Percentiles rank a stretch among this genome's conserved stretches.
Conservation (phyloP, 1,139 yeast species). For the Taiozyma sp. region DNA sequence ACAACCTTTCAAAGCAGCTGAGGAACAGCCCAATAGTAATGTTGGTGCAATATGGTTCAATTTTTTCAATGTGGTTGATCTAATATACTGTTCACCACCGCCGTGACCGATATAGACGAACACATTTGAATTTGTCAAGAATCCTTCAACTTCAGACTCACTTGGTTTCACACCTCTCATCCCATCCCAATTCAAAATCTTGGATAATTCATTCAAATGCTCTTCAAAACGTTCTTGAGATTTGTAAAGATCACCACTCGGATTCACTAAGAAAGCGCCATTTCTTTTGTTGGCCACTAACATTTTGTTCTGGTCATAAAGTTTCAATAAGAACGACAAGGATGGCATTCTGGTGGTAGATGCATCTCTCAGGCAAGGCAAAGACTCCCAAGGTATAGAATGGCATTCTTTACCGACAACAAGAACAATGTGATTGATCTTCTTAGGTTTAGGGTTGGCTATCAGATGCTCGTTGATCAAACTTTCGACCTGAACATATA, state of each 20-base stretch:
- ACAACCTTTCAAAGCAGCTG: conserved; percentile 60
- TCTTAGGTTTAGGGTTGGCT: conserved; percentile 15
- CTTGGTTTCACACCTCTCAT: conserved; percentile 50
- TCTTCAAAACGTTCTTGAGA: conserved; percentile 62
- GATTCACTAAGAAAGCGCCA: conserved; percentile 67
- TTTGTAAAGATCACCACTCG: conserved; percentile 67
- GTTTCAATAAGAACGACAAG: conserved; percentile 39
- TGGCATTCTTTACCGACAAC: conserved; percentile 64
- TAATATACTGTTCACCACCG: conserved; percentile 82
- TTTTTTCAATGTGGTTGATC: conserved; percentile 43
- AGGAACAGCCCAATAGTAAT: conserved; percentile 86
- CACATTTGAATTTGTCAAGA: conserved; percentile 41
- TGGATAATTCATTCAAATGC: conserved; percentile 31
- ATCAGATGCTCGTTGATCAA: conserved; percentile 31
- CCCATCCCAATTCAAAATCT: conserved; percentile 47
- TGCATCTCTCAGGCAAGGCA: conserved; percentile 45
- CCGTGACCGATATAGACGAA: conserved; percentile 92
- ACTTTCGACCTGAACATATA: conserved; percentile 47
- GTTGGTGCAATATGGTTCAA: conserved; percentile 55
- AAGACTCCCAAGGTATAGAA: conserved; percentile 85
- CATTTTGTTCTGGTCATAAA: conserved; percentile 30
- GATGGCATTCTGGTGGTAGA: conserved; percentile 82
- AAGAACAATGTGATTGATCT: conserved; percentile 52
- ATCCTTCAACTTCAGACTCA: conserved; percentile 41
- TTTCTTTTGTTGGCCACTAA: conserved; percentile 23